These are phyloP conservation scores for Tetrahymena borealis DNA, from an alignment of 73 alveolate species.

Conservation along the genomic window DNA sequence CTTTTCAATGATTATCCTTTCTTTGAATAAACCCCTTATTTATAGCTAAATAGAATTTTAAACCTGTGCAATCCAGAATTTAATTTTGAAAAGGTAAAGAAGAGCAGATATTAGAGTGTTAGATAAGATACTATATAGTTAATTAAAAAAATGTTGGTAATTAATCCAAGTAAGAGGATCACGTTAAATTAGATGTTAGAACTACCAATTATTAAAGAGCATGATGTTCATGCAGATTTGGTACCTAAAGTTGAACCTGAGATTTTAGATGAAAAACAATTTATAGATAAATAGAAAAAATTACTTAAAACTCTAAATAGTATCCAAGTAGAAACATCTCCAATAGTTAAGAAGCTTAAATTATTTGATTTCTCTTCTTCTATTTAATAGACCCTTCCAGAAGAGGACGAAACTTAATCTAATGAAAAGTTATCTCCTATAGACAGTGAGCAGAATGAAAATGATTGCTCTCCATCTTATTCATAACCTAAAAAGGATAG, in stretches of 20 bases:
- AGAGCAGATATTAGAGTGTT: conserved; percentile 8
- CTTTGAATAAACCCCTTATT: background rate
- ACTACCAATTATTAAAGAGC: conserved; percentile 7
- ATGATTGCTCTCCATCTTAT: background rate
- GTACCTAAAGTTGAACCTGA: background rate
- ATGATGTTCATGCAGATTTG: background rate
- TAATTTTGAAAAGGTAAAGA: conserved; percentile 1
- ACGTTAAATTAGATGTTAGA: conserved; percentile 2
- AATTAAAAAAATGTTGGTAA: background rate
- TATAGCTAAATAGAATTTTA: background rate
- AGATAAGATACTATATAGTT: conserved; percentile 13
- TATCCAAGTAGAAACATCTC: background rate
- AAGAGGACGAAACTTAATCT: background rate
- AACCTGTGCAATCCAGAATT: background rate
- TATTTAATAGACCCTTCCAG: background rate
- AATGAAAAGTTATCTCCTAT: background rate
- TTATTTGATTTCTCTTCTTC: background rate
- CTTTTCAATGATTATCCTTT: conserved; percentile 84
- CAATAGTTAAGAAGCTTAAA: background rate
- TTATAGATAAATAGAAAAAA: background rate
- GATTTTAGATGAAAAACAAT: background rate
- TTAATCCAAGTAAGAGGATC: conserved; percentile 12
- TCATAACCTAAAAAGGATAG: background rate
- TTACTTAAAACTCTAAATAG: background rate
- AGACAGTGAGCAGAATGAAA: background rate